phyloP scores from a whole-genome alignment of 1,284 basidiomycete species.

The Schizophyllum commune region DNA sequence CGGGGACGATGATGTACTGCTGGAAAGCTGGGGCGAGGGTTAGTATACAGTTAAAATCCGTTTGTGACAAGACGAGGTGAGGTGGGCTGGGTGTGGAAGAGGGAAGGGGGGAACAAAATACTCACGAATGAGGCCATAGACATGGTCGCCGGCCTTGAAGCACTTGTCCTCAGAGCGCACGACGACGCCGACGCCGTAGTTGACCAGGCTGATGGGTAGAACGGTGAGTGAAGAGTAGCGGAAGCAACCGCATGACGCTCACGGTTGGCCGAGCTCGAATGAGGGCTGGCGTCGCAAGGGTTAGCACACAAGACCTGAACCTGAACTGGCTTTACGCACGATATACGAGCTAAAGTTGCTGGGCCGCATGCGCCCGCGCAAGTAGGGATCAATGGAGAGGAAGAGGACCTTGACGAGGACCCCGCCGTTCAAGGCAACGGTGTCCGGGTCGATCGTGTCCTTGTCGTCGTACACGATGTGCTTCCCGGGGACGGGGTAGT shows the following conservation, averaged over 20 bases:
- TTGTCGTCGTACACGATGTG: slow-evolving; percentile 30
- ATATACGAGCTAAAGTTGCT: slow-evolving; percentile 3
- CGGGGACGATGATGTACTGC: slow-evolving; percentile 16
- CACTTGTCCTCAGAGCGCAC: slow-evolving; percentile 26
- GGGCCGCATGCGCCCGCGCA: slow-evolving; percentile 24
- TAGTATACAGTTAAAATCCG: background rate
- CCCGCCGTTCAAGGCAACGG: slow-evolving; percentile 35
- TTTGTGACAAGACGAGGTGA: background rate
- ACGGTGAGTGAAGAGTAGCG: background rate
- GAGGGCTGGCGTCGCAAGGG: too few species aligned
- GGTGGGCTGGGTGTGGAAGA: background rate
- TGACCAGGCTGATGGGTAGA: slow-evolving; percentile 11
- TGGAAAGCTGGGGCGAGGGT: slow-evolving; percentile 13
- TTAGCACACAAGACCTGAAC: too few species aligned
- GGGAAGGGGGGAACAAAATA: background rate
- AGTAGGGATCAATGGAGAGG: slow-evolving; percentile 36
- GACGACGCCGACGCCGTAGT: slow-evolving; percentile 25
- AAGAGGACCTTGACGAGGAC: slow-evolving; percentile 37
- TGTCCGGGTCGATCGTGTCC: slow-evolving; percentile 37
- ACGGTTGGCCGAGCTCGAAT: slow-evolving; percentile 23
- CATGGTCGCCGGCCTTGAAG: slow-evolving; percentile 24
- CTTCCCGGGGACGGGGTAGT: slow-evolving; percentile 28
- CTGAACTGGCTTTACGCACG: too few species aligned
- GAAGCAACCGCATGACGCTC: background rate
- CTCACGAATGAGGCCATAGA: slow-evolving; percentile 21